Percentiles rank a stretch among this genome's conserved stretches.
These are phyloP conservation scores for Aspergillus coremiiformis DNA, from an alignment of 495 filamentous ascomycete genomes.

Conservation along the genomic window DNA sequence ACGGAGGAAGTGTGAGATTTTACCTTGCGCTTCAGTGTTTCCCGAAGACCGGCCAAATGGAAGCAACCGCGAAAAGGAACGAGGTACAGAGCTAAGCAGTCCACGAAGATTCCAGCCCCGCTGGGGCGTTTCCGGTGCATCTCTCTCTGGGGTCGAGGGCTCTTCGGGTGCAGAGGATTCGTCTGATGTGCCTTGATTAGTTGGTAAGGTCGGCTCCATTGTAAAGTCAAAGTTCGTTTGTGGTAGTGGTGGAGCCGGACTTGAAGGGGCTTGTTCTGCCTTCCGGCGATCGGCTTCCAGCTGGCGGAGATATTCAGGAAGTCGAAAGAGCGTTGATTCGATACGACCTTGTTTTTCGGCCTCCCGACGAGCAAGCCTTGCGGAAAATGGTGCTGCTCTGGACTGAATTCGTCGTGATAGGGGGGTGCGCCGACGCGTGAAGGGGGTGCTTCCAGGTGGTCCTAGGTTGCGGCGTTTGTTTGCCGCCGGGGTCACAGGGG, in stretches of 20 bases:
- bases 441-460: conserved; percentile 16
- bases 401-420: conserved; percentile 11
- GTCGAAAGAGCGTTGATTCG: conserved; percentile 28
- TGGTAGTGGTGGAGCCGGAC: conserved; percentile 2
- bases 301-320: conserved; percentile 29
- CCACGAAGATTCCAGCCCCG: conserved; percentile 22
- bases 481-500: conserved; percentile 7
- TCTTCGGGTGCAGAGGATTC: conserved; percentile 4
- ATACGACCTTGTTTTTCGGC: conserved; percentile 26
- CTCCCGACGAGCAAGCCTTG: conserved; percentile 24
- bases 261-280: conserved; percentile 1
- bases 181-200: conserved; percentile 1
- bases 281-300: conserved; percentile 17
- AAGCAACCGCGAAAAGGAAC: conserved; percentile 18
- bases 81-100: conserved; percentile 20
- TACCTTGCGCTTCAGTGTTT: conserved; percentile 8
- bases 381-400: conserved; percentile 20
- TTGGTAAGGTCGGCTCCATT: conserved; percentile 1
- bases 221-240: conserved; percentile 7
- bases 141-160: conserved; percentile 10
- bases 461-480: conserved; percentile 22
- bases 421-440: conserved; percentile 8
- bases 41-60: conserved; percentile 15
- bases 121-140: conserved; percentile 15
- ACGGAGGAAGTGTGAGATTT: neutral